Evolutionary conservation across 2,329 filamentous ascomycete species (phyloP).

Genomic region (Botrytis byssoidea): DNA sequence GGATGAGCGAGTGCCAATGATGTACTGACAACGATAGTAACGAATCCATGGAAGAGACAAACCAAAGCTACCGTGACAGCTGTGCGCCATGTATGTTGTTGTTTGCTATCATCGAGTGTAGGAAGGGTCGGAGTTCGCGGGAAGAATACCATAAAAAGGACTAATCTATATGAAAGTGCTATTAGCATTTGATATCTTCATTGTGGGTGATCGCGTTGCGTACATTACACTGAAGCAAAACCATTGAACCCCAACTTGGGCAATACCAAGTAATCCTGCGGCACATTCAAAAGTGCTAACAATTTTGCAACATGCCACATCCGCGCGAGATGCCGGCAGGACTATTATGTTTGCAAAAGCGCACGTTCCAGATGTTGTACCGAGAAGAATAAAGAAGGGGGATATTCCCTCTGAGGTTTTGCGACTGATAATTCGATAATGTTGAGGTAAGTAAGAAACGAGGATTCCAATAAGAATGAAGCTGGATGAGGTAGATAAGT

Average conservation of each 20-base stretch:
- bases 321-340: constrained; percentile 75
- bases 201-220: constrained; percentile 36
- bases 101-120: constrained; percentile 38
- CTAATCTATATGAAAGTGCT: constrained; percentile 57
- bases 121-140: constrained; percentile 56
- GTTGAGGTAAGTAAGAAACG: constrained; percentile 91
- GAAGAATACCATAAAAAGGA: constrained; percentile 95
- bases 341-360: constrained; percentile 91
- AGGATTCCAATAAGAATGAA: constrained; percentile 85
- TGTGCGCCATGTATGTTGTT: constrained; percentile 70
- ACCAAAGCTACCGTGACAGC: constrained; percentile 71
- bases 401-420: constrained; percentile 91
- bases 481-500: constrained; percentile 21
- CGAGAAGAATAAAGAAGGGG: constrained; percentile 92
- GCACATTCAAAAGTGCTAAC: constrained; percentile 80
- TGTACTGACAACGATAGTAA: constrained; percentile 66
- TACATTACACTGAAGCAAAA: constrained; percentile 89
- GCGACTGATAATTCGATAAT: constrained; percentile 83
- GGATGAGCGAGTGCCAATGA: constrained; percentile 65
- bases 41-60: constrained; percentile 74
- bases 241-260: constrained; percentile 90
- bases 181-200: constrained; percentile 13
- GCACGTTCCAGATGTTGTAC: constrained; percentile 82
- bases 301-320: constrained; percentile 82
- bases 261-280: constrained; percentile 81